Base-by-base conservation (phyloP, 1,139 yeast genomes). In the Suhomyces choctaworum region DNA sequence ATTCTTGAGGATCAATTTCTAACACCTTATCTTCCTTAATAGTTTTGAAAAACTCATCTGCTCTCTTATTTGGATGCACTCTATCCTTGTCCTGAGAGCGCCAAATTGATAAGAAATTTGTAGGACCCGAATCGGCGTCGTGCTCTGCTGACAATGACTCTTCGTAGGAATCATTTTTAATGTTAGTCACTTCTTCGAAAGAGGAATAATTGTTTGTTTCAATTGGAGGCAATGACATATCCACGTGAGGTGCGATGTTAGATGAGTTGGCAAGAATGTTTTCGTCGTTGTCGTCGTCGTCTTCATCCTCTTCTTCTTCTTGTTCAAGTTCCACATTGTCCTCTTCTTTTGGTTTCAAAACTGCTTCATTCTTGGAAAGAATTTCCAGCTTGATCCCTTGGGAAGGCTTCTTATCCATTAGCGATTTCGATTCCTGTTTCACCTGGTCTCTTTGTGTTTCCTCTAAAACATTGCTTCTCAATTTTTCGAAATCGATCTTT, bases 111-210 rank as follows among this genome's bases (percentile, higher is more conserved):
- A 69, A 51, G 44, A 63, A 70, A 40, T 56, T 49, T 2, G 56
- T 48, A 2, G 65, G 54, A 24, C 51, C 56, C 13, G 40, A 42
- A 15, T 62, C 69, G 10, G 44, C 51, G 30, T 66, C 75, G 40
- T 64, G 54, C 37, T 70, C 76, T 0, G 75, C 76, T 2, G 76
- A 70, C 16, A 70, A 55, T 0, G 66, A 59, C 31, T 64, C 70
- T 42, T 70, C 76, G 41, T 53, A 68, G 4, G 64, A 55, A 23
- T 58, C 48, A n/a, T 47, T 45, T 20, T 32, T 30, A 16, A 23
- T 27, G 7, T 22, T 28, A 7, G 70, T 64, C 5, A 66, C 49
- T 12, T 67, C 73, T 27, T 68, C 73, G 41, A 68, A 66, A 0
- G 70, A 63, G 2, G 66, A 58, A 39, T 50, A 54, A 19, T 54